Conservation (phyloP, 2,329 filamentous ascomycete genomes). For the Tolypocladium ophioglossoides region DNA sequence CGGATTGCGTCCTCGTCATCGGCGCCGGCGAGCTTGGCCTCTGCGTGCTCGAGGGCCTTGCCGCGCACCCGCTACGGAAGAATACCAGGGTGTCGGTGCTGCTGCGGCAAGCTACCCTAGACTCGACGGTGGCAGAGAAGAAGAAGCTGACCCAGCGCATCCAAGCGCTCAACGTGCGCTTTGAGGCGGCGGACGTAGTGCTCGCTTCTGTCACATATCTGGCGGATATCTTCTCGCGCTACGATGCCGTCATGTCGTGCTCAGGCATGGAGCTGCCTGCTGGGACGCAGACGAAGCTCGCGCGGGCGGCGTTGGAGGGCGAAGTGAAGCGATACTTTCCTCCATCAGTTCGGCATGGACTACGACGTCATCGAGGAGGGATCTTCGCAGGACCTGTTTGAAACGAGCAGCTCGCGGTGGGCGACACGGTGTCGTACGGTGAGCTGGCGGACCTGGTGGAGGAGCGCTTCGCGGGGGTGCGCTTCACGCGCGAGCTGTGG, state of each 20-base stretch:
- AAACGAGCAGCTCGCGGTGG: constrained; percentile 56
- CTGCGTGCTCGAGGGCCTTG: constrained; percentile 41
- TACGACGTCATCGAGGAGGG: constrained; percentile 53
- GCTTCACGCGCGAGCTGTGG: constrained; percentile 40
- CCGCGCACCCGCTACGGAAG: constrained; percentile 29
- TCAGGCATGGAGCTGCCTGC: constrained; percentile 47
- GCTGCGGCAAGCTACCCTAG: constrained; percentile 37
- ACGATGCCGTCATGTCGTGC: constrained; percentile 47
- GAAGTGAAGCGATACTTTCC: constrained; percentile 46
- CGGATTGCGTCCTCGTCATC: constrained; percentile 41
- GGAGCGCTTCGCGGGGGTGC: constrained; percentile 17
- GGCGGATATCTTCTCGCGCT: constrained; percentile 29
- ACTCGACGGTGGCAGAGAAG: constrained; percentile 26
- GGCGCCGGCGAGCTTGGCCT: constrained; percentile 58
- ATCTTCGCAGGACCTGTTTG: constrained; percentile 53
- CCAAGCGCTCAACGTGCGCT: constrained; percentile 23
- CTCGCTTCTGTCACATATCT: constrained; percentile 25
- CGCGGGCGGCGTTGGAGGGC: constrained; percentile 41
- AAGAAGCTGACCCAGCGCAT: constrained; percentile 21
- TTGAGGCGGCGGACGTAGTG: constrained; percentile 36
- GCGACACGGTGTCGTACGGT: constrained; percentile 51
- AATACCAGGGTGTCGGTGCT: constrained; percentile 37
- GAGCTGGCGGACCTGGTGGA: constrained; percentile 43
- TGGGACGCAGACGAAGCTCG: constrained; percentile 47
- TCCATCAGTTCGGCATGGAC: constrained; percentile 66